These are phyloP conservation scores for Peronosclerospora sorghi DNA, from an alignment of 352 stramenopile genomes.

Conservation along the genomic window DNA sequence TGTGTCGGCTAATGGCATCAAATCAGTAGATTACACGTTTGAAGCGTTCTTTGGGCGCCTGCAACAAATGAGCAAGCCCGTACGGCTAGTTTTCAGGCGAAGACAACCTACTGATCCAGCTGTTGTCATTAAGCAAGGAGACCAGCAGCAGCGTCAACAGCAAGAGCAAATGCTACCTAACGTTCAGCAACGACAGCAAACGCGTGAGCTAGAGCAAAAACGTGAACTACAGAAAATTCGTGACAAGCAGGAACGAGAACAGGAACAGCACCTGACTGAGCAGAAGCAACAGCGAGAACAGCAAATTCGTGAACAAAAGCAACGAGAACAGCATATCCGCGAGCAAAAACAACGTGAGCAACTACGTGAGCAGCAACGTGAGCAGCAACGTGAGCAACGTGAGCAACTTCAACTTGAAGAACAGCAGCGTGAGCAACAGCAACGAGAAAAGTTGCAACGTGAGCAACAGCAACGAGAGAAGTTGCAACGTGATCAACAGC, in stretches of 20 bases:
- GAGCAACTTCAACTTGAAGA: conserved; percentile 5
- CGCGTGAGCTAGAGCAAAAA: conserved; percentile 14
- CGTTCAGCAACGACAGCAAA: conserved; percentile 17
- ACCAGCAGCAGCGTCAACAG: conserved; percentile 18
- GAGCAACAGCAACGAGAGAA: conserved; percentile 5
- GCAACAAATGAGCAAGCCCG: conserved; percentile 80
- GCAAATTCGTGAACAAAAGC: conserved; percentile 9
- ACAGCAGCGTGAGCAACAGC: conserved; percentile 4
- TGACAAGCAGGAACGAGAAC: conserved; percentile 13
- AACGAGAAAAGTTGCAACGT: conserved; percentile 3
- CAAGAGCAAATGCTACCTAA: conserved; percentile 16
- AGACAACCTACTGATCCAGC: conserved; percentile 21
- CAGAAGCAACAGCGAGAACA: conserved; percentile 12
- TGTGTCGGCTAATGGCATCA: conserved; percentile 62
- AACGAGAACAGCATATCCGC: conserved; percentile 5
- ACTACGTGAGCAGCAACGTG: conserved; percentile 8
- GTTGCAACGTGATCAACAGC: conserved; percentile 4
- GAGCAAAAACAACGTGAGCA: conserved; percentile 10
- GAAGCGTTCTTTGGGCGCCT: conserved; percentile 71
- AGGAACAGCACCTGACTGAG: conserved; percentile 8
- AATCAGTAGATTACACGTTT: conserved; percentile 62
- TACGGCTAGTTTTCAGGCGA: conserved; percentile 59
- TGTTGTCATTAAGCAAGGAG: conserved; percentile 23
- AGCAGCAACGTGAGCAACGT: conserved; percentile 7
- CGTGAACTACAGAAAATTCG: conserved; percentile 10